These are phyloP conservation scores for Gypsophila paniculata DNA, from an alignment of 179 eudicot species.

Conservation along the genomic window DNA sequence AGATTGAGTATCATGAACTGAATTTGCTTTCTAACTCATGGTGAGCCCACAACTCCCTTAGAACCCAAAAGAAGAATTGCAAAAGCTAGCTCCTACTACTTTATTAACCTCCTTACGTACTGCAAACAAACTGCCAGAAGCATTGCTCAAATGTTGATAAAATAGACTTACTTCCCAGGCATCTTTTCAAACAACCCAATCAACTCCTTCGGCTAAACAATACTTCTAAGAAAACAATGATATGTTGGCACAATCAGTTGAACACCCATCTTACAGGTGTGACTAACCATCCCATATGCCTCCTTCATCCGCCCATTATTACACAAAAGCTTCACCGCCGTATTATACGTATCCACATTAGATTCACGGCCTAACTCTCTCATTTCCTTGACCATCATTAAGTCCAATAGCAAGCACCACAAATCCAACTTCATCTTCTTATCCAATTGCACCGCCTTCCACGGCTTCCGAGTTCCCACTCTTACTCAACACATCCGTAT, in stretches of 20 bases:
- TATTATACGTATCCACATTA: conserved; percentile 64
- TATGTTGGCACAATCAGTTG: conserved; percentile 62
- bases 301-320: conserved; percentile 64
- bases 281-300: conserved; percentile 50
- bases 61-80: no score
- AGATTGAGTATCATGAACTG: conserved; percentile 9
- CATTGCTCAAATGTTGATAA: no score
- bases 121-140: no score
- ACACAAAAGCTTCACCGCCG: conserved; percentile 67
- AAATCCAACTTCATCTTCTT: conserved; percentile 70
- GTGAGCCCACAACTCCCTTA: no score
- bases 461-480: conserved; percentile 78
- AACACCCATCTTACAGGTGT: conserved; percentile 55
- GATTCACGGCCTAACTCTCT: conserved; percentile 59
- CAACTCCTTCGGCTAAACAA: conserved; percentile 75
- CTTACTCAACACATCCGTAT: conserved; percentile 76
- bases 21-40: conserved; percentile 16
- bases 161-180: conserved; percentile 49
- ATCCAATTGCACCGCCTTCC: conserved; percentile 71
- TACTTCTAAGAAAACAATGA: conserved; percentile 58
- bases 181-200: conserved; percentile 63
- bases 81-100: no score
- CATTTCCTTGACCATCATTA: conserved; percentile 61
- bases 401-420: conserved; percentile 68
- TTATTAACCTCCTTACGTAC: no score